These are phyloP conservation scores for Phytophthora sojae DNA, from an alignment of 352 stramenopile genomes.

Conservation along the genomic window DNA sequence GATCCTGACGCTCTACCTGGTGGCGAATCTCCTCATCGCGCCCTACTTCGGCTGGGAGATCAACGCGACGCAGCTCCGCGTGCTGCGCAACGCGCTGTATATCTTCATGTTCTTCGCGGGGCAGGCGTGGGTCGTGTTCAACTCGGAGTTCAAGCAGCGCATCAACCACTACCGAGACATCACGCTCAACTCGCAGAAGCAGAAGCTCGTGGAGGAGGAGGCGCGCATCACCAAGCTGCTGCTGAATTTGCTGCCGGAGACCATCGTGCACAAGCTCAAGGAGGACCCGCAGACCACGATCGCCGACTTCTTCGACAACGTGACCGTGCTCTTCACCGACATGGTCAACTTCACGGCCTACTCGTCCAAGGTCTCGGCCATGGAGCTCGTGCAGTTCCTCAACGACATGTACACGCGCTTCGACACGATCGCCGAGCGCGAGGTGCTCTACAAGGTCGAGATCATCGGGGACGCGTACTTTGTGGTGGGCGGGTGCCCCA, in stretches of 20 bases:
- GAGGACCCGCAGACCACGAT: conserved; percentile 81
- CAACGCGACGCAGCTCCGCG: conserved; percentile 57
- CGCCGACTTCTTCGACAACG: conserved; percentile 86
- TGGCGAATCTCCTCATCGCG: conserved; percentile 68
- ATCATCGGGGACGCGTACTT: conserved; percentile 92
- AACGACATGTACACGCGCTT: conserved; percentile 92
- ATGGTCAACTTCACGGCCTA: conserved; percentile 90
- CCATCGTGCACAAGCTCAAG: conserved; percentile 88
- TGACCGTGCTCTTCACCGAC: conserved; percentile 88
- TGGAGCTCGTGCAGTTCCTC: conserved; percentile 90
- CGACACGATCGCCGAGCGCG: conserved; percentile 84
- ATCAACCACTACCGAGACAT: conserved; percentile 89
- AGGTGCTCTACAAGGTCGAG: conserved; percentile 91
- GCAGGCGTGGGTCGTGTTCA: conserved; percentile 87
- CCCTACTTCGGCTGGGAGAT: conserved; percentile 49
- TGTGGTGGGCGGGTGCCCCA: conserved; percentile 77
- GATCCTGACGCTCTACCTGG: conserved; percentile 70
- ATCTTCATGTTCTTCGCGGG: conserved; percentile 85
- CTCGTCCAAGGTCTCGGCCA: conserved; percentile 80
- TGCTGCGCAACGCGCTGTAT: conserved; percentile 77
- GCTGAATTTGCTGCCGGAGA: conserved; percentile 82
- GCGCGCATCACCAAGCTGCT: conserved; percentile 81
- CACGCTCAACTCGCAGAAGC: conserved; percentile 83
- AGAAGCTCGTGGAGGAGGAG: conserved; percentile 87
- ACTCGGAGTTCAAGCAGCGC: conserved; percentile 88